Evolutionary conservation across 768 basidiomycete genomes (phyloP).

Genomic region (Pisolithus marmoratus): DNA sequence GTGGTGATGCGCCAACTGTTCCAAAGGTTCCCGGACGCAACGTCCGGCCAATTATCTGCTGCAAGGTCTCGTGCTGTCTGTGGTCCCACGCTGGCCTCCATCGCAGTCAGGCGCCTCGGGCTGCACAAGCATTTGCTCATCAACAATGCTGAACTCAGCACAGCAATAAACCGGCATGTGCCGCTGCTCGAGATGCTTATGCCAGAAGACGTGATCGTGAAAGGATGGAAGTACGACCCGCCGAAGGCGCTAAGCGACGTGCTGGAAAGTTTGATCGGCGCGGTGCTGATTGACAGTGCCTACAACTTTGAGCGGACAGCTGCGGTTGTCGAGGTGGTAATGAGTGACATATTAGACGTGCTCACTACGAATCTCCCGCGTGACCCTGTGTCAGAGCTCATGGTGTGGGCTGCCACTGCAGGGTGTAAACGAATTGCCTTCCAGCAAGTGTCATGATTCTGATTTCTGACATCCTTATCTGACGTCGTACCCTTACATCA

Average conservation of each 20-base stretch:
- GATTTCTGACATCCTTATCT: constrained; percentile 1
- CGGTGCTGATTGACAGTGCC: constrained; percentile 73
- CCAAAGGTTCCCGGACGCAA: constrained; percentile 61
- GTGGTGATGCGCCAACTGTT: constrained; percentile 71
- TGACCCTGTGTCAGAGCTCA: constrained; percentile 71
- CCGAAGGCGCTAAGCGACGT: constrained; percentile 84
- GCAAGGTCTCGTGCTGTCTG: constrained; percentile 70
- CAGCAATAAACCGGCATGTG: constrained; percentile 56
- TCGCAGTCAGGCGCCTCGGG: constrained; percentile 58
- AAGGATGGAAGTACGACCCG: constrained; percentile 78
- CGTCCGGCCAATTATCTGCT: constrained; percentile 71
- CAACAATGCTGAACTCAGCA: constrained; percentile 61
- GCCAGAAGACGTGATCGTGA: constrained; percentile 54
- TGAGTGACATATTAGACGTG: constrained; percentile 60
- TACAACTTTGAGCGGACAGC: constrained; percentile 68
- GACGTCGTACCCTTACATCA: not conserved
- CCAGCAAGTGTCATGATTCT: constrained; percentile 31
- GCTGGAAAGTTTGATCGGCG: constrained; percentile 80
- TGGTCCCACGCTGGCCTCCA: constrained; percentile 61
- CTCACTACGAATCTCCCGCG: constrained; percentile 54
- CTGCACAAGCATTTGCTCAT: constrained; percentile 69
- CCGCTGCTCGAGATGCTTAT: constrained; percentile 53
- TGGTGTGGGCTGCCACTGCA: constrained; percentile 54
- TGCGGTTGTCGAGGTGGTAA: constrained; percentile 52
- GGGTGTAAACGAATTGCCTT: constrained; percentile 53